Evolutionary conservation across 169 alveolate genomes (phyloP), one percentile per base, ranked within the genome.

Genomic region (Plasmodium billcollinsi): DNA sequence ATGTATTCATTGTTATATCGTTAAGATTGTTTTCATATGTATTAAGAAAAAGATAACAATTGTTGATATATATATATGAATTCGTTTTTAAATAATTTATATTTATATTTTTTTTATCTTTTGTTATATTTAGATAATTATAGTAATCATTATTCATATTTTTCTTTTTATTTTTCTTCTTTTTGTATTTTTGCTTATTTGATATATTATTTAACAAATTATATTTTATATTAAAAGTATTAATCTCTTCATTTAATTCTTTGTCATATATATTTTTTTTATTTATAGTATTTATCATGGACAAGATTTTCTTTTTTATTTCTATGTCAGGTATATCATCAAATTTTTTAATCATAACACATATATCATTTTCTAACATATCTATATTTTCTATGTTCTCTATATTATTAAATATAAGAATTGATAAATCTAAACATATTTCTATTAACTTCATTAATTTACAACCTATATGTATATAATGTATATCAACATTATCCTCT

Each of bases 301-400:
- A 70, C 8, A 67, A 21, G 15, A 69, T 83, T 56, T 83, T 83
- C 47, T 69, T 83, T 61, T 83, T 83, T 11, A 83, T 83, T 69
- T 83, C 91, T 1, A 83, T 73, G 15, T 83, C 78, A 15, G 91
- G 91, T 4, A 83, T 70, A 26, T 43, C n/a, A 39, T 83, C 85
- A 45, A 33, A 69, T 20, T 71, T 39, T 4, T 69, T 59, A 21
- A 83, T 49, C 29, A 83, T 67, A 26, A 29, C n/a, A 47, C 39
- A 58, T 3, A 83, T 65, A 59, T 70, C 20, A 45, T 52, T 56
- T 7, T 33, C 59, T 43, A 83, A 21, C 3, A 20, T 24, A 6
- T 29, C 18, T 6, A 39, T 63, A 43, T 45, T 43, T 12, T 71
- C 14, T n/a, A 83, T 69, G n/a, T 83, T 18, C 9, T 24, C 49